A percentile compares a stretch with the other conserved stretches of the same genome.
Evolutionary conservation across 768 basidiomycete genomes (phyloP).

Genomic region (Xerocomellus chrysenteron): DNA sequence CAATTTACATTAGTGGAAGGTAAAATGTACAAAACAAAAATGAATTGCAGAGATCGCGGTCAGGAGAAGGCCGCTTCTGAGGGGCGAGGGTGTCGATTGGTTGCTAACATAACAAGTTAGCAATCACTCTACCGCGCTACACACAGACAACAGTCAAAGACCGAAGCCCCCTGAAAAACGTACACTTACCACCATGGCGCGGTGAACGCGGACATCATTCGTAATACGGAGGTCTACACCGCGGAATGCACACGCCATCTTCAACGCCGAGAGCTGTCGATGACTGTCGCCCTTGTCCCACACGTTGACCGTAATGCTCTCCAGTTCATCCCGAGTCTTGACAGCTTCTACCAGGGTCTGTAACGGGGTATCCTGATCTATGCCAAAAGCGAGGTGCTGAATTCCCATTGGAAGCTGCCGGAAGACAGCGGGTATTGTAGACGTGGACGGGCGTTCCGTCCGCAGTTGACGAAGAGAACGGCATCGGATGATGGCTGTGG

Average conservation of each 20-base stretch:
- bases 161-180: conserved; percentile 10
- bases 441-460: conserved; percentile 53
- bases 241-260: conserved; percentile 61
- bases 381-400: conserved; percentile 58
- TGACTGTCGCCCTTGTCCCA: conserved; percentile 54
- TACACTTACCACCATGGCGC: conserved; percentile 48
- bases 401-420: conserved; percentile 49
- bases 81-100: background rate
- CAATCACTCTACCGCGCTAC: conserved; percentile 20
- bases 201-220: conserved; percentile 51
- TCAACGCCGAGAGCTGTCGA: conserved; percentile 50
- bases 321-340: conserved; percentile 43
- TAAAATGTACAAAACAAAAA: conserved; percentile 4
- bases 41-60: background rate
- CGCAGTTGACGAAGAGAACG: conserved; percentile 50
- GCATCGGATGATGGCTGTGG: conserved; percentile 47
- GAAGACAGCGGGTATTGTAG: conserved; percentile 40
- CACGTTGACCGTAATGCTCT: conserved; percentile 51
- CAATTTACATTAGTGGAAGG: conserved; percentile 5
- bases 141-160: conserved; percentile 13
- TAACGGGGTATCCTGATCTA: conserved; percentile 55
- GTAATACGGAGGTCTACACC: conserved; percentile 57
- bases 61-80: background rate
- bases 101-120: conserved; percentile 19
- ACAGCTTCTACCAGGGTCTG: conserved; percentile 56